Base-by-base conservation (phyloP, 257 asterid genomes). In the Capsicum baccatum region DNA sequence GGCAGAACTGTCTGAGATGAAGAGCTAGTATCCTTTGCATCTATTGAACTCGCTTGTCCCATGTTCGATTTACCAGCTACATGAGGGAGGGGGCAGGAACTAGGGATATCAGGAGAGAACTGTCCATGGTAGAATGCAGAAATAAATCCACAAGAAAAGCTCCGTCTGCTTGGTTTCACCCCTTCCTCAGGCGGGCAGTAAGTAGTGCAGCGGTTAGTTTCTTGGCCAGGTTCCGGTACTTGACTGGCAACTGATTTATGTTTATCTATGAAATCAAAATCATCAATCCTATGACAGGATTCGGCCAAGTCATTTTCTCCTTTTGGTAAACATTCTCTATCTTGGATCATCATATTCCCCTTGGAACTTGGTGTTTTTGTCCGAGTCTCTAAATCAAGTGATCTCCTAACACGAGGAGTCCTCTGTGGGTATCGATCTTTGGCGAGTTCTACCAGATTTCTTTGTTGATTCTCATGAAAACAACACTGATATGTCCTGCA, bases 301-400 rank as follows among this genome's bases (percentile, higher is more conserved):
- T 7, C 52, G 37, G 17, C 55, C 4, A 69, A 17, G 33, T 16
- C 35, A 2, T 69, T 9, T 55, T 52, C 85, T 63, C 79, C 79
- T 14, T 82, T 79, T 79, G 85, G 78, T 13, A 79, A 62, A 83
- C 85, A 83, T 83, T 84, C 85, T 63, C 54, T 55, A 50, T 83
- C 84, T 60, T 42, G 87, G 86, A 80, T 57, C 68, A 80, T 83
- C 54, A 76, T 87, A 74, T 83, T 88, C 87, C 86, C 91, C 80
- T 84, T 86, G n/a, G 58, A 84, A 63, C 86, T 80, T 21, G 85
- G 69, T 55, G 80, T 80, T 83, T 44, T 86, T 35, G 80, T 82
- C 84, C 80, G 81, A 74, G 85, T 50, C 21, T 50, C 47, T 50
- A 8, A 44, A 74, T 50, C 81, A 50, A 50, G 47, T 74, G 62